A percentile compares a stretch with the other conserved stretches of the same genome.
Evolutionary conservation across 2,329 filamentous ascomycete species (phyloP).

Genomic region (Paracamarosporium sp.): DNA sequence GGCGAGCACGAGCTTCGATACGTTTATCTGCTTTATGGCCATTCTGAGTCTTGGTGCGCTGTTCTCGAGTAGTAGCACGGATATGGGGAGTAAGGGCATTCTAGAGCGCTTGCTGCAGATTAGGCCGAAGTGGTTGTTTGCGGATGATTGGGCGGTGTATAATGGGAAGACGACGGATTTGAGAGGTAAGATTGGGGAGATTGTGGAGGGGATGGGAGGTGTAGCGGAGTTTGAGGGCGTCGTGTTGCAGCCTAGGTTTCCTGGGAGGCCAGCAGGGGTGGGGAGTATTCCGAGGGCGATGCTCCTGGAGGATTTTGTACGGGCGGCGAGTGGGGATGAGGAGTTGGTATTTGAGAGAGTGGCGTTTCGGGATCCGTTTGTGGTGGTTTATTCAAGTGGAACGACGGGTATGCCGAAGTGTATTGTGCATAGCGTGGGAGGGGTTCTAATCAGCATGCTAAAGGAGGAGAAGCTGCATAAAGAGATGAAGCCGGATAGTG

Average conservation of each 20-base stretch:
- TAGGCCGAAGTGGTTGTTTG: conserved; percentile 79
- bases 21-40: conserved; percentile 73
- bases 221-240: conserved; percentile 68
- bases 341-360: conserved; percentile 64
- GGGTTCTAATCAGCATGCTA: conserved; percentile 62
- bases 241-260: conserved; percentile 72
- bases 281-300: conserved; percentile 57
- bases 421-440: conserved; percentile 79
- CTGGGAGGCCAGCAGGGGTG: conserved; percentile 64
- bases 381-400: conserved; percentile 79
- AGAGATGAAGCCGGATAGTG: conserved; percentile 52
- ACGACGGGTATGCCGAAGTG: conserved; percentile 87
- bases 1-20: conserved; percentile 77
- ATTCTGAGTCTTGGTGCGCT: conserved; percentile 74
- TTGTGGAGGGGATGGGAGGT: conserved; percentile 67
- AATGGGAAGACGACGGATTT: conserved; percentile 79
- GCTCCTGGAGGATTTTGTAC: conserved; percentile 52
- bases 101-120: conserved; percentile 78
- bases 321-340: conserved; percentile 45
- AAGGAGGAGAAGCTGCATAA: conserved; percentile 69
- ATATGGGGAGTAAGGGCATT: conserved; percentile 82
- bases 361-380: conserved; percentile 75
- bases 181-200: conserved; percentile 72
- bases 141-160: conserved; percentile 81
- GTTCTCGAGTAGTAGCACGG: conserved; percentile 78